Evolutionary conservation across 2,329 filamentous ascomycete genomes (phyloP).

Genomic region (Cordyceps farinosa): DNA sequence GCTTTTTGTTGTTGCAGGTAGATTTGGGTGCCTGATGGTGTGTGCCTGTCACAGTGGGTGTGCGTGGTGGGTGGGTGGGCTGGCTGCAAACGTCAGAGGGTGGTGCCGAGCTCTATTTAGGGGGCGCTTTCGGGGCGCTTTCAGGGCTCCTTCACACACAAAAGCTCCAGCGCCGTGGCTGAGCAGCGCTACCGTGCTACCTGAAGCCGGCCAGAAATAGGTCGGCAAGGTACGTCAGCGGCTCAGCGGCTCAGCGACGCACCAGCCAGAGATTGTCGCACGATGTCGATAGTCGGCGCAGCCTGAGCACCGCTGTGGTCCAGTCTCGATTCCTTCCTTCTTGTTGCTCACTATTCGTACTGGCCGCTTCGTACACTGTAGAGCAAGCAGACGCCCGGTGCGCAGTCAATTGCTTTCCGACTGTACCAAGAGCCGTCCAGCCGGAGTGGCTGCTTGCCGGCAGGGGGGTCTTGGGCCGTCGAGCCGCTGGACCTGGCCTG

Average conservation of each 20-base stretch:
- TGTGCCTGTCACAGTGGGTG: not conserved
- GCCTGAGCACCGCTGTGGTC: not conserved
- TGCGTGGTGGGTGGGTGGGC: not conserved
- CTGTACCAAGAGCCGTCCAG: not conserved
- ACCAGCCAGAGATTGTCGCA: not conserved
- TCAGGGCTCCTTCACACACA: not conserved
- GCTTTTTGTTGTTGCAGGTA: not conserved
- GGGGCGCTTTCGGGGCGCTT: not conserved
- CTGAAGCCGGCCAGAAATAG: not conserved
- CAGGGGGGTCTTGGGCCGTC: not conserved
- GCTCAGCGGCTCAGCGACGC: conserved; percentile 1
- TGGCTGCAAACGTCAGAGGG: conserved; percentile 3
- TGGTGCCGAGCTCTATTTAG: not conserved
- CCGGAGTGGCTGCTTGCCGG: not conserved
- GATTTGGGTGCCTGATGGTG: conserved; percentile 4
- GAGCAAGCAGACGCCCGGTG: not conserved
- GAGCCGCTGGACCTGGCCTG: not conserved
- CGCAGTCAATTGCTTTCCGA: not conserved
- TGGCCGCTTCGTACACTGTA: not conserved
- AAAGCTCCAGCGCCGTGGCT: not conserved
- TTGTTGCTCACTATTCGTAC: not conserved
- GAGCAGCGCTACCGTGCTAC: not conserved
- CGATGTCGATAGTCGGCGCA: not conserved
- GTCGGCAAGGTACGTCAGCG: not conserved
- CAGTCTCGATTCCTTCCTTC: not conserved